A percentile compares a stretch with the other conserved stretches of the same genome.
Evolutionary conservation across 352 stramenopile genomes (phyloP).

Genomic region (Salisapilia sapeloensis): DNA sequence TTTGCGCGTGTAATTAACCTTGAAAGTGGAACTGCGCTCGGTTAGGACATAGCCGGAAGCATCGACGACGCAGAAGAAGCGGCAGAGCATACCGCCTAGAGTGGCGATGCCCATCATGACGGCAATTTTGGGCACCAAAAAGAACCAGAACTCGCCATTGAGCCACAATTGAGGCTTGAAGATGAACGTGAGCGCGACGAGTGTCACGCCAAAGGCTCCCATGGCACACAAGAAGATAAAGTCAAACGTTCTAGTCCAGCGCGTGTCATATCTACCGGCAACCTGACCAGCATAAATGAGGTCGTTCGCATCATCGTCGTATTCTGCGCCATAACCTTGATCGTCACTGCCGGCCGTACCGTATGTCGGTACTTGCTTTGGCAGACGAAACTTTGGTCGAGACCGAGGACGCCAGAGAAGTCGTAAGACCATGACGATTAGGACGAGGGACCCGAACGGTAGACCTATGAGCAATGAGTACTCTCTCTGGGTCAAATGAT

Average conservation of each 20-base stretch:
- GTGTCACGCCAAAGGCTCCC: background rate
- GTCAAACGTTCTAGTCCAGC: conserved; percentile 73
- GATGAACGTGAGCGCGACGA: conserved; percentile 3
- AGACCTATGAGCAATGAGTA: conserved; percentile 51
- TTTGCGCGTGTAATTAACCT: conserved; percentile 80
- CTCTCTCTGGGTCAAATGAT: conserved; percentile 30
- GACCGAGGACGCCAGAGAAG: conserved; percentile 55
- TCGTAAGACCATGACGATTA: conserved; percentile 39
- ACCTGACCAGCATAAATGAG: conserved; percentile 70
- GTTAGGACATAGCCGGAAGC: conserved; percentile 76
- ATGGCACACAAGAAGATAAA: conserved; percentile 17
- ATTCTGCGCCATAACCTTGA: conserved; percentile 43
- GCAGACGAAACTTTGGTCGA: conserved; percentile 61
- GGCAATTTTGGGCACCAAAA: conserved; percentile 54
- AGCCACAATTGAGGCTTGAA: conserved; percentile 4
- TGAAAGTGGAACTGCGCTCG: conserved; percentile 53
- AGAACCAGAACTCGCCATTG: conserved; percentile 67
- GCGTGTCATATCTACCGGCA: conserved; percentile 62
- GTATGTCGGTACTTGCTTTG: conserved; percentile 67
- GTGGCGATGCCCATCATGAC: conserved; percentile 72
- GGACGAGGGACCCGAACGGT: conserved; percentile 34
- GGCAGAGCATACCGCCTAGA: conserved; percentile 58
- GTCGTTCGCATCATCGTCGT: conserved; percentile 67
- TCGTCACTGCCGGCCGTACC: conserved; percentile 46
- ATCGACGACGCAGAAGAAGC: conserved; percentile 71